Percentiles rank a stretch among this genome's conserved stretches.
These are phyloP conservation scores for Aspergillus cejpii DNA, from an alignment of 2,329 filamentous ascomycete species.

Conservation along the genomic window DNA sequence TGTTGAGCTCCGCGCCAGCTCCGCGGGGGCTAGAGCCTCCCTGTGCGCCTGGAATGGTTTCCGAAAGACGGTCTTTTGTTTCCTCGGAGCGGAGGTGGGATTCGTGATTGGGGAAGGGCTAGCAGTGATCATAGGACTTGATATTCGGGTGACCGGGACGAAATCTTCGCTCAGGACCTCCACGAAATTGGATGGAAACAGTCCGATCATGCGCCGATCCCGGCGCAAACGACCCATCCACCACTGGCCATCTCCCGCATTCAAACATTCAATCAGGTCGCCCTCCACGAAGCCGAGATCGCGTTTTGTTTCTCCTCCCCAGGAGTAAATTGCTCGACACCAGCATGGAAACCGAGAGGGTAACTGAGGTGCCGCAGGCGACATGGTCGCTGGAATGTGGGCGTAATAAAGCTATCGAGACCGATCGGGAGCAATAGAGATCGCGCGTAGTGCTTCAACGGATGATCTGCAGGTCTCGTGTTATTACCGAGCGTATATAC, in stretches of 20 bases:
- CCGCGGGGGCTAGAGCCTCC: conserved; percentile 39
- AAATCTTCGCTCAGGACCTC: conserved; percentile 80
- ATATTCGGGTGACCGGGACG: conserved; percentile 55
- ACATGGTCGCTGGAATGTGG: conserved; percentile 33
- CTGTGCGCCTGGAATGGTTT: conserved; percentile 61
- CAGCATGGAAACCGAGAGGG: conserved; percentile 82
- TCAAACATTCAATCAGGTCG: conserved; percentile 94
- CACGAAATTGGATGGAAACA: conserved; percentile 97
- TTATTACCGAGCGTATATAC: background rate
- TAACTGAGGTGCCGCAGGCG: conserved; percentile 46
- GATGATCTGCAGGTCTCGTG: background rate
- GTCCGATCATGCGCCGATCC: conserved; percentile 81
- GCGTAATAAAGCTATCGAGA: background rate
- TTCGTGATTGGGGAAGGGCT: conserved; percentile 42
- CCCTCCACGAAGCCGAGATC: conserved; percentile 97
- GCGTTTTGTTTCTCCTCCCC: conserved; percentile 90
- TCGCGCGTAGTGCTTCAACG: background rate
- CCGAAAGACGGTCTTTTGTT: conserved; percentile 53
- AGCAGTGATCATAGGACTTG: conserved; percentile 49
- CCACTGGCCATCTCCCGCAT: conserved; percentile 96
- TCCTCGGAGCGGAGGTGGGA: conserved; percentile 49
- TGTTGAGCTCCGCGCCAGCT: conserved; percentile 26
- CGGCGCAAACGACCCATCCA: conserved; percentile 91
- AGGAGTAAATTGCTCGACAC: conserved; percentile 86
- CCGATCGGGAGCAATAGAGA: background rate